Evolutionary conservation across 805 yeast species (phyloP), one percentile per base, ranked within the genome.

Genomic region (Ogataea parapolymorpha): DNA sequence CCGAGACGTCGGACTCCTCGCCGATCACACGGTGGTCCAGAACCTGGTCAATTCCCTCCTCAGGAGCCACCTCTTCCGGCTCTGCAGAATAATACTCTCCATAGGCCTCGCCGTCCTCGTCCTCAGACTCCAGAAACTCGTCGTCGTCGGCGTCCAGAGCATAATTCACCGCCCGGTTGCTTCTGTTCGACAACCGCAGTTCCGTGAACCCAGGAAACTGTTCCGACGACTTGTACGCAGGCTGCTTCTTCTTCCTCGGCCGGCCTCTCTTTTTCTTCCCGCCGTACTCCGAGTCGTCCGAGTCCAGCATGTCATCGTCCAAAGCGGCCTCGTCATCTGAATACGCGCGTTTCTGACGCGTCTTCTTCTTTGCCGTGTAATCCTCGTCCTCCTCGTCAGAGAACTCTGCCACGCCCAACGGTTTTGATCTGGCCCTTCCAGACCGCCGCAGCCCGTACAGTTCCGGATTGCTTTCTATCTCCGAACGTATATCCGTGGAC

Each of bases 381-480:
- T 31, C 42, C 12, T 48, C 50, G 12, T 51, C 54, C 22, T 54
- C 56, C 3, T 48, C 56, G 18, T 51, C 56, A 2, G 63, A 62
- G n/a, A 38, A 42, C 17, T 48, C 50, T 7, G 34, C 39, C 59
- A 70, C 41, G 18, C 37, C 41, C 25, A 32, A 63, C 14, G 68
- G 66, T 32, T 54, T 55, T 3, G 64, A 51, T 45, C 80, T 69
- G 8, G 82, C 78, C 54, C 93, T 70, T 31, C 80, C 79, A 4
- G 90, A 82, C 50, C 95, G 73, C 63, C 95, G 76, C 40, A 85
- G 68, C 2, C 95, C 95, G 53, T 85, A 85, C n/a, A 85, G 68
- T 56, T 84, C 95, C 1, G 95, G 95, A 58, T 85, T 80, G 37
- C 68, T 74, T 40, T 76, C 69, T 13, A 82, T 75, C 44, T 81